phyloP scores from a whole-genome alignment of 2,329 filamentous ascomycete species.

The Thelonectria blattea region DNA sequence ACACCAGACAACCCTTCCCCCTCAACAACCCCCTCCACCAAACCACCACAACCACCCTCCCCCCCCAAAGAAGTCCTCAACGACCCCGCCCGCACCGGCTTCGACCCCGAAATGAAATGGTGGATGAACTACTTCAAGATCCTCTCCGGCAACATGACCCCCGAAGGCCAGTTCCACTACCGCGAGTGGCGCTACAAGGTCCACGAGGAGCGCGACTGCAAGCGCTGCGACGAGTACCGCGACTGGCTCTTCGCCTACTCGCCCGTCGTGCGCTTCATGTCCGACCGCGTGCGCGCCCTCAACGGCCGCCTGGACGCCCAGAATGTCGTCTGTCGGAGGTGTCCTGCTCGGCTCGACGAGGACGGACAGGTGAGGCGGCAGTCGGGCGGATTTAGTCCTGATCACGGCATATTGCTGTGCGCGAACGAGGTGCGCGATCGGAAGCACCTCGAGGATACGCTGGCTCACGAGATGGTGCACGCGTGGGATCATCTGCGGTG shows the following conservation, averaged over 20 bases:
- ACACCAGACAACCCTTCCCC: slow-evolving; percentile 18
- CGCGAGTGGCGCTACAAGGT: slow-evolving; percentile 76
- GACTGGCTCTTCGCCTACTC: slow-evolving; percentile 86
- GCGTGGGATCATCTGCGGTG: slow-evolving; percentile 93
- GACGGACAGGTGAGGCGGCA: slow-evolving; percentile 67
- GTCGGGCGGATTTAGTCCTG: slow-evolving; percentile 83
- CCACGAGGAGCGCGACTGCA: slow-evolving; percentile 80
- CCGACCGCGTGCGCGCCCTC: slow-evolving; percentile 78
- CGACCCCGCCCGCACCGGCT: slow-evolving; percentile 66
- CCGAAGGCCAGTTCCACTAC: slow-evolving; percentile 75
- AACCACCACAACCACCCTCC: not conserved
- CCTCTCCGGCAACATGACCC: slow-evolving; percentile 74
- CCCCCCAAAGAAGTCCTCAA: slow-evolving; percentile 53
- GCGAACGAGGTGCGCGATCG: slow-evolving; percentile 86
- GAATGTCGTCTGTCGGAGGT: slow-evolving; percentile 85
- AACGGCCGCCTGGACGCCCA: slow-evolving; percentile 74
- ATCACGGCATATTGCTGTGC: slow-evolving; percentile 89
- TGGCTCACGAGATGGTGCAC: slow-evolving; percentile 98
- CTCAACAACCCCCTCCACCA: slow-evolving; percentile 20
- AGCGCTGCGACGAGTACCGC: slow-evolving; percentile 78
- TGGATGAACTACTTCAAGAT: slow-evolving; percentile 90
- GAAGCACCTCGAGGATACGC: slow-evolving; percentile 87
- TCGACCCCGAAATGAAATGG: slow-evolving; percentile 64
- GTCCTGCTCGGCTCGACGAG: slow-evolving; percentile 63
- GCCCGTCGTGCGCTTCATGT: slow-evolving; percentile 86